Evolutionary conservation across 768 basidiomycete species (phyloP).

Genomic region (Boletus sp.): DNA sequence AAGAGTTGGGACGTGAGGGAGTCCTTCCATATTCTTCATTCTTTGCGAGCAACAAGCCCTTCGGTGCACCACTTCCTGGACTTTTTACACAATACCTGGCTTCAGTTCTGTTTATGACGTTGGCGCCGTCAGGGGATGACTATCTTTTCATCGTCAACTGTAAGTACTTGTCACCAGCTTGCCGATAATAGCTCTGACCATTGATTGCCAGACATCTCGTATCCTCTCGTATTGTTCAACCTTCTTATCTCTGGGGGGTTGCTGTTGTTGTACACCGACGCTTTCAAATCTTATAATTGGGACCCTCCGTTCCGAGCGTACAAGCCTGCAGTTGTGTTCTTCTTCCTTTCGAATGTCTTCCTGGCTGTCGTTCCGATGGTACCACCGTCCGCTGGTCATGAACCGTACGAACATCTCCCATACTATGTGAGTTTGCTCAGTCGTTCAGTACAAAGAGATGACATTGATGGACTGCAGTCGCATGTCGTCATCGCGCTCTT

Average conservation of each 20-base stretch:
- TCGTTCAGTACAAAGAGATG: not conserved
- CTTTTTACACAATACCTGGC: constrained; percentile 60
- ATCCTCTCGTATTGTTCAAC: constrained; percentile 57
- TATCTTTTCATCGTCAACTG: constrained; percentile 69
- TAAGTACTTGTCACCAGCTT: constrained; percentile 29
- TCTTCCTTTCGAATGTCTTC: constrained; percentile 65
- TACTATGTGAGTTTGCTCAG: constrained; percentile 54
- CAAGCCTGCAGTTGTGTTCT: constrained; percentile 45
- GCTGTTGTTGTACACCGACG: constrained; percentile 54
- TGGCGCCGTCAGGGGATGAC: constrained; percentile 68
- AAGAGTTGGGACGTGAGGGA: constrained; percentile 72
- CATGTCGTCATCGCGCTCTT: constrained; percentile 48
- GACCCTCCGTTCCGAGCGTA: constrained; percentile 62
- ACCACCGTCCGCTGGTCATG: constrained; percentile 51
- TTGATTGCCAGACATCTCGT: constrained; percentile 48
- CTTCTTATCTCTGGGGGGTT: constrained; percentile 57
- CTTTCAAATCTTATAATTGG: constrained; percentile 50
- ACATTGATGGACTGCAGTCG: constrained; percentile 31
- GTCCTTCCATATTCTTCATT: constrained; percentile 62
- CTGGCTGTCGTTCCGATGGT: constrained; percentile 59
- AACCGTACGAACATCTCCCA: constrained; percentile 55
- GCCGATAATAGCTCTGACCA: not conserved
- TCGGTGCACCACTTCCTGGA: constrained; percentile 61
- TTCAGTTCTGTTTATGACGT: constrained; percentile 51
- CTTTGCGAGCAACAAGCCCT: constrained; percentile 71